A percentile compares a stretch with the other conserved stretches of the same genome.
phyloP scores from a whole-genome alignment of 2,329 filamentous ascomycete genomes.

The Chrysoporthe deuterocubensis region DNA sequence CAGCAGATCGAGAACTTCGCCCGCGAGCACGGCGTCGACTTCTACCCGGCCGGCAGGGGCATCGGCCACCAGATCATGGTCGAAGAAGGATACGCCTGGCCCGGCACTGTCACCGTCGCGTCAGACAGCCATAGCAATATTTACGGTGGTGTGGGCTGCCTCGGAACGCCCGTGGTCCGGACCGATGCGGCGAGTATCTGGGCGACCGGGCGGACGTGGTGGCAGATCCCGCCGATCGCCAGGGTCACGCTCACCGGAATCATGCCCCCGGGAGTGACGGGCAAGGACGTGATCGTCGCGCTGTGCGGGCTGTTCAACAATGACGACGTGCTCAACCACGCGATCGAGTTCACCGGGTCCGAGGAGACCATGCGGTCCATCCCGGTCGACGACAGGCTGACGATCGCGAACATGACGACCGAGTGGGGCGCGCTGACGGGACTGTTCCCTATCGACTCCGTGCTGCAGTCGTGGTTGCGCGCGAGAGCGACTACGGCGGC shows the following conservation, averaged over 20 bases:
- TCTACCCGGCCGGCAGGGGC: constrained; percentile 76
- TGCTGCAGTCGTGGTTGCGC: constrained; percentile 63
- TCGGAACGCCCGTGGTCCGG: constrained; percentile 82
- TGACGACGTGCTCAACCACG: constrained; percentile 88
- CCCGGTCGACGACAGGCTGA: constrained; percentile 72
- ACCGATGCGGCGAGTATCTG: constrained; percentile 88
- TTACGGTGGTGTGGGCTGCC: constrained; percentile 78
- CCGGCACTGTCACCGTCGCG: constrained; percentile 80
- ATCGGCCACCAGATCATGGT: constrained; percentile 90
- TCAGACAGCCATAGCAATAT: constrained; percentile 79
- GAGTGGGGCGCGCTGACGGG: constrained; percentile 65
- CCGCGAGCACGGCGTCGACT: constrained; percentile 73
- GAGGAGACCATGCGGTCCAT: constrained; percentile 77
- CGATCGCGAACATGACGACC: constrained; percentile 80
- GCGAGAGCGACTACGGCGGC: constrained; percentile 71
- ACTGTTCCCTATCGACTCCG: constrained; percentile 16
- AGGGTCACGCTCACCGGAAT: constrained; percentile 77
- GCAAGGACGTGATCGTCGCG: constrained; percentile 93
- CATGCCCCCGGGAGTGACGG: constrained; percentile 79
- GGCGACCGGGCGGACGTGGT: constrained; percentile 85
- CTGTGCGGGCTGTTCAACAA: constrained; percentile 85
- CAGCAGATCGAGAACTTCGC: constrained; percentile 81
- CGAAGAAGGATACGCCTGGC: constrained; percentile 83
- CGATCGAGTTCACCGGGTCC: constrained; percentile 83
- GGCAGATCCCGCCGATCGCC: constrained; percentile 83